Conservation (phyloP, 2,329 filamentous ascomycete genomes). For the Fusarium sp. region DNA sequence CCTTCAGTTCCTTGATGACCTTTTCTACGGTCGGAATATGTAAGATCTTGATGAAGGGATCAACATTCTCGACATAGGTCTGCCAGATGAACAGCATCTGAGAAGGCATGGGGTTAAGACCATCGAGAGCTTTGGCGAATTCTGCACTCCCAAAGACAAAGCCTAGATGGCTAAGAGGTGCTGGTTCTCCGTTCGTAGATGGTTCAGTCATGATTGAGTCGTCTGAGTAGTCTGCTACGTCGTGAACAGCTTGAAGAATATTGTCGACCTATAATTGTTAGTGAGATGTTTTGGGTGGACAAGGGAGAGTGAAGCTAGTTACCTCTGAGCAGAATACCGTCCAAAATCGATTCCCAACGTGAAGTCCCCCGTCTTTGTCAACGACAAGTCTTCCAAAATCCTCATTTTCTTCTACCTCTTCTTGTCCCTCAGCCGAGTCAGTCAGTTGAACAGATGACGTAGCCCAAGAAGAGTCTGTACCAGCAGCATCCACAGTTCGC, state of each 20-base stretch:
- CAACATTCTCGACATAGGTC: slow-evolving; percentile 45
- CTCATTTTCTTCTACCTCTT: slow-evolving; percentile 46
- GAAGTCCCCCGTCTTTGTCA: slow-evolving; percentile 41
- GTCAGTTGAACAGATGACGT: background rate
- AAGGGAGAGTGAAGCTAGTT: background rate
- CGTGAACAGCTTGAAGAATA: slow-evolving; percentile 48
- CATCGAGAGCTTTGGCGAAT: slow-evolving; percentile 17
- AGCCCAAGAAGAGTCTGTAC: slow-evolving; percentile 8
- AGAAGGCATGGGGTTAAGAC: slow-evolving; percentile 42
- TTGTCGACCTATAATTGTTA: slow-evolving; percentile 43
- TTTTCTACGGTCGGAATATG: slow-evolving; percentile 37
- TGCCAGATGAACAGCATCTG: slow-evolving; percentile 48
- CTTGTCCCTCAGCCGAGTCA: slow-evolving; percentile 39
- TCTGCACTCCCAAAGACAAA: slow-evolving; percentile 38
- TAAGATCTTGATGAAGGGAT: slow-evolving; percentile 49
- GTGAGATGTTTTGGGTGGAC: background rate
- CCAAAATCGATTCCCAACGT: slow-evolving; percentile 49
- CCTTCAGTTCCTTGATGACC: slow-evolving; percentile 28
- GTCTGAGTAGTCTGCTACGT: slow-evolving; percentile 31
- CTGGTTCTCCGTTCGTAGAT: background rate
- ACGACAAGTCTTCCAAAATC: slow-evolving; percentile 47
- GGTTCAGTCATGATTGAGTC: slow-evolving; percentile 1
- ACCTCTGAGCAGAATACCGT: slow-evolving; percentile 49
- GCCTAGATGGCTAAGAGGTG: slow-evolving; percentile 16
- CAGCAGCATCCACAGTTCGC: slow-evolving; percentile 19